Evolutionary conservation across 192 early-diverging fungal species (phyloP), one percentile per base, ranked within the genome.

Genomic region (Glomus cerebriforme): DNA sequence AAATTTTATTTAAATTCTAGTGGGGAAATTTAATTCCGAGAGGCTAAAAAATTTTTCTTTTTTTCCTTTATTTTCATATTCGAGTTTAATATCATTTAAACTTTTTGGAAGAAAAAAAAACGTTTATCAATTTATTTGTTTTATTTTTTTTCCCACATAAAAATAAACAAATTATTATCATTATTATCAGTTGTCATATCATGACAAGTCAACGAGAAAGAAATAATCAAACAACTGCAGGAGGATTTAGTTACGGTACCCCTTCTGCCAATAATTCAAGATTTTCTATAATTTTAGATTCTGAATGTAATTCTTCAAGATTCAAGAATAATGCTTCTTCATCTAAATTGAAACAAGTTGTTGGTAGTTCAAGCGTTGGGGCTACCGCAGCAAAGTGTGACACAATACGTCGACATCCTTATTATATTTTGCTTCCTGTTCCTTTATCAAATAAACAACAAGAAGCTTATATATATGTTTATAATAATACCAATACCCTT

Each of bases 381-480:
- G 12, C 10, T 27, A 15, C 26, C 17, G 13, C 32, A 2, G 26
- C 13, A 10, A 27, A 65, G 19, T 10, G 17, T 31, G 13, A 10
- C 12, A 29, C 12, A 31, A 65, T 65, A 31, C 31, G 34, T n/a
- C 35, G n/a, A n/a, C 29, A 35, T n/a, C 34, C 29, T 32, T 22
- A 1, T n/a, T 9, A 34, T n/a, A n/a, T 68, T 37, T 24, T 68
- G 37, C 31, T 68, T 37, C 66, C 66, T 37, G 34, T 39, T 39
- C 66, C 66, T 39, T 68, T 68, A 43, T 43, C 66, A 68, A 22
- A 19, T 9, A 3, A 39, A 35, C 66, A 68, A 68, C 66, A 68
- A 68, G 39, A 24, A 4, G 22, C 22, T 39, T 68, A 68, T 68
- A 22, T 2, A 43, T 68, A 2, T n/a, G n/a, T n/a, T n/a, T n/a